Evolutionary conservation across 257 asterid genomes (phyloP).

Genomic region (Fraxinus excelsior): DNA sequence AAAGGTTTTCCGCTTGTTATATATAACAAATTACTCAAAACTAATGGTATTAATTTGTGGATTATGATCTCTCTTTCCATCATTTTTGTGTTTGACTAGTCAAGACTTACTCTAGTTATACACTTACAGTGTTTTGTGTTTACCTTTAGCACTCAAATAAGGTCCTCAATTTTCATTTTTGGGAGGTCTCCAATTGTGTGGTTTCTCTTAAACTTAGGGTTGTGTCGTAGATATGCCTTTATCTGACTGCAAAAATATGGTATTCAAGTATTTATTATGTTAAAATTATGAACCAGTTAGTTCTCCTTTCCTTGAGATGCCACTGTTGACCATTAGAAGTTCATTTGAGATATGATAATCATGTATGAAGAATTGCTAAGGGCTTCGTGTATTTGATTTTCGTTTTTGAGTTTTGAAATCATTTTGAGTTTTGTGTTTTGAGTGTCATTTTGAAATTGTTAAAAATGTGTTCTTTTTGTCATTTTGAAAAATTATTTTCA

Average conservation of each 20-base stretch:
- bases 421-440: no score
- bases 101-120: background rate
- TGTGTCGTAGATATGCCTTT: background rate
- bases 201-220: background rate
- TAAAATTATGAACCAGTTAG: background rate
- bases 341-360: background rate
- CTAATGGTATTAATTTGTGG: background rate
- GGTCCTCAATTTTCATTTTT: background rate
- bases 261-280: background rate
- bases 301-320: constrained; percentile 7
- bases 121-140: background rate
- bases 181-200: background rate
- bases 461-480: no score
- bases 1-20: background rate
- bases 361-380: background rate
- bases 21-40: background rate
- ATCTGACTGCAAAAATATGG: background rate
- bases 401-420: no score
- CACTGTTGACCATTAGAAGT: background rate
- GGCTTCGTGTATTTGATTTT: no score
- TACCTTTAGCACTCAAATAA: background rate
- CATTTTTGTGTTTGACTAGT: background rate
- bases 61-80: background rate
- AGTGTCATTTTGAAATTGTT: no score
- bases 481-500: no score